Conservation (phyloP, 352 stramenopile genomes). For the Achlya hypogyna region DNA sequence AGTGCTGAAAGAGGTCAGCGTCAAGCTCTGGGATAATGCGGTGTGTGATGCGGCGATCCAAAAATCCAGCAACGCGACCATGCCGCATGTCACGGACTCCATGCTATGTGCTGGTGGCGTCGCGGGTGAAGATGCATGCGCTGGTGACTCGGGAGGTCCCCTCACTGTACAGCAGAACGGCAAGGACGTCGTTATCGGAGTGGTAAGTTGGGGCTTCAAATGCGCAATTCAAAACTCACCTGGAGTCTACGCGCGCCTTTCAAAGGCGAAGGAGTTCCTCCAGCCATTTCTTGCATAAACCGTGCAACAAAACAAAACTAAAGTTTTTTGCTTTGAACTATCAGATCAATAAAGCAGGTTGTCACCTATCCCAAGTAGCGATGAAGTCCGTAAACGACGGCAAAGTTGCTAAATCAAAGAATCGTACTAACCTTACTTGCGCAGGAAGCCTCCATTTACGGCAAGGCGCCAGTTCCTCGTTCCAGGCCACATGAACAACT, state of each 20-base stretch:
- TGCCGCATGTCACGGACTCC: constrained; percentile 33
- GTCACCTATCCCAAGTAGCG: too few relatives aligned
- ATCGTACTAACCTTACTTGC: too few relatives aligned
- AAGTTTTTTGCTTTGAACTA: too few relatives aligned
- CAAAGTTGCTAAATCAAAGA: too few relatives aligned
- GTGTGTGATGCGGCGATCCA: constrained; percentile 29
- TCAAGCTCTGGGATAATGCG: constrained; percentile 34
- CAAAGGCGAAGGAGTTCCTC: constrained; percentile 25
- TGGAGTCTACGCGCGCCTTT: constrained; percentile 31
- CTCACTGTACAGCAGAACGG: constrained; percentile 24
- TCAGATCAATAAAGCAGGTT: too few relatives aligned
- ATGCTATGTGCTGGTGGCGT: constrained; percentile 51
- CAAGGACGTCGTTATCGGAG: constrained; percentile 34
- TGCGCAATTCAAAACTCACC: constrained; percentile 37
- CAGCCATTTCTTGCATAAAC: constrained; percentile 21
- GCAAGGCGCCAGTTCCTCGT: too few relatives aligned
- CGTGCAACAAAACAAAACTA: too few relatives aligned
- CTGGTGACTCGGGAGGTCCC: constrained; percentile 49
- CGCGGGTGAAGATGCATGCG: constrained; percentile 42
- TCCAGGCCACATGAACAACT: too few relatives aligned
- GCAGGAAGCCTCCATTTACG: too few relatives aligned
- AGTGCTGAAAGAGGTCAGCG: constrained; percentile 31
- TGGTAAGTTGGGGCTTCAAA: constrained; percentile 52
- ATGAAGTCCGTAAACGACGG: too few relatives aligned
- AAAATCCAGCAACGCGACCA: background rate